Evolutionary conservation across 306 rosid species (phyloP).

Genomic region (Hippophae rhamnoides): DNA sequence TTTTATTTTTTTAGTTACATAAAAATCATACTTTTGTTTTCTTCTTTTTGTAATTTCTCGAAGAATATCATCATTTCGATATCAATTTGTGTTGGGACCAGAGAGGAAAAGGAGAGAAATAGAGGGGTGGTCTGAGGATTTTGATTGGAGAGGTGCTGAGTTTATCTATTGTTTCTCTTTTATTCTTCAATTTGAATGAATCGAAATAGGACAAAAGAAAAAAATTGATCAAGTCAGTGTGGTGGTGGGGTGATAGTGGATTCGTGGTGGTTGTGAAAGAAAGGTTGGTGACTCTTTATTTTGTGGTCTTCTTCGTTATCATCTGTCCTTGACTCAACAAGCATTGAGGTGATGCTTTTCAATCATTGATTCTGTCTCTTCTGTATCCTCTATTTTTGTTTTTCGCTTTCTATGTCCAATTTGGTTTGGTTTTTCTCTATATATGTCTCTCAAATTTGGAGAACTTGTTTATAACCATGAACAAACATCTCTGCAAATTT

Average conservation of each 20-base stretch:
- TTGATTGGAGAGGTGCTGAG: slow-evolving; percentile 13
- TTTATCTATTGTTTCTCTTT: slow-evolving; percentile 4
- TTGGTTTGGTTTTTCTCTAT: neutral
- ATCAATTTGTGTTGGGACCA: slow-evolving; percentile 21
- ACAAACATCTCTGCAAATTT: slow-evolving; percentile 7
- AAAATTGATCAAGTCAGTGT: slow-evolving; percentile 17
- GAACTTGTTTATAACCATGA: slow-evolving; percentile 8
- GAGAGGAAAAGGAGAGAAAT: slow-evolving; percentile 11
- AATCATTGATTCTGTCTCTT: slow-evolving; percentile 11
- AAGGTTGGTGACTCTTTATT: slow-evolving; percentile 11
- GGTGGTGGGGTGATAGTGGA: slow-evolving; percentile 25
- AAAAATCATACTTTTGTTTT: slow-evolving; percentile 6
- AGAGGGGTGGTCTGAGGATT: neutral
- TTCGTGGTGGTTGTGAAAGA: slow-evolving; percentile 15
- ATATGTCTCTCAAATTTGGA: slow-evolving; percentile 14
- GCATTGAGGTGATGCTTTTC: slow-evolving; percentile 38
- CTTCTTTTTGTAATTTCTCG: slow-evolving; percentile 45
- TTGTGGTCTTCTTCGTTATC: slow-evolving; percentile 15
- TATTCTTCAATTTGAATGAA: slow-evolving; percentile 18
- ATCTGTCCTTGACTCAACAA: slow-evolving; percentile 23
- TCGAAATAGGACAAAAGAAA: neutral
- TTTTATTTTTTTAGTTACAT: slow-evolving; percentile 21
- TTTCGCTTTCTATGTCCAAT: slow-evolving; percentile 1
- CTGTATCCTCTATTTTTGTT: neutral
- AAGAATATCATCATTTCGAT: slow-evolving; percentile 27